phyloP scores from a whole-genome alignment of 2,329 filamentous ascomycete species.

The Aspergillus fumigatiaffinis region DNA sequence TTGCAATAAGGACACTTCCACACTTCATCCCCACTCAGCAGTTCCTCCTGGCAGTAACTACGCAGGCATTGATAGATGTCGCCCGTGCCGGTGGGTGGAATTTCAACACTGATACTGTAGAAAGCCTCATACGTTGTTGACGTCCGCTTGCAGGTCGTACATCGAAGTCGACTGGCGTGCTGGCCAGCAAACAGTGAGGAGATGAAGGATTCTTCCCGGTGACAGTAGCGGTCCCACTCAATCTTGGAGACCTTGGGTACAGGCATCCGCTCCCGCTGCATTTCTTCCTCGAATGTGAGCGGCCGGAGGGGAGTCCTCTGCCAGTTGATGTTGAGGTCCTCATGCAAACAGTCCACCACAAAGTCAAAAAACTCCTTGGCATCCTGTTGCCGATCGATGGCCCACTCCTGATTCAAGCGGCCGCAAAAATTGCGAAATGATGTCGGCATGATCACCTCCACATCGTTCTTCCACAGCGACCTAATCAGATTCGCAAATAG shows the following conservation, averaged over 20 bases:
- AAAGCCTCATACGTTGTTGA: conserved; percentile 67
- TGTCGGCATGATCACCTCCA: conserved; percentile 51
- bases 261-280: conserved; percentile 57
- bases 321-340: conserved; percentile 75
- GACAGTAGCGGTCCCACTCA: conserved; percentile 70
- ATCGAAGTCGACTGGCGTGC: conserved; percentile 59
- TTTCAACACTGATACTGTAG: conserved; percentile 67
- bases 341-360: conserved; percentile 73
- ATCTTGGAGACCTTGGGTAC: conserved; percentile 63
- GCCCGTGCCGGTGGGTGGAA: conserved; percentile 56
- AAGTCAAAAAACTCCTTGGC: conserved; percentile 87
- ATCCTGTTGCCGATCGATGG: conserved; percentile 77
- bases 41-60: conserved; percentile 66
- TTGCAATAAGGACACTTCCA: conserved; percentile 75
- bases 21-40: conserved; percentile 62
- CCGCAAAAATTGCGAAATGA: conserved; percentile 65
- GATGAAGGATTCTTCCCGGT: conserved; percentile 69
- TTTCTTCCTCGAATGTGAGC: conserved; percentile 58
- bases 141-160: conserved; percentile 58
- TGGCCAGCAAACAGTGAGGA: conserved; percentile 75
- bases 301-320: conserved; percentile 55
- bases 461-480: conserved; percentile 60
- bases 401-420: conserved; percentile 63
- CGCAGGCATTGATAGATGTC: conserved; percentile 66
- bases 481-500: conserved; percentile 59